These are phyloP conservation scores for Cubamyces lactineus DNA, from an alignment of 768 basidiomycete genomes.

Conservation along the genomic window DNA sequence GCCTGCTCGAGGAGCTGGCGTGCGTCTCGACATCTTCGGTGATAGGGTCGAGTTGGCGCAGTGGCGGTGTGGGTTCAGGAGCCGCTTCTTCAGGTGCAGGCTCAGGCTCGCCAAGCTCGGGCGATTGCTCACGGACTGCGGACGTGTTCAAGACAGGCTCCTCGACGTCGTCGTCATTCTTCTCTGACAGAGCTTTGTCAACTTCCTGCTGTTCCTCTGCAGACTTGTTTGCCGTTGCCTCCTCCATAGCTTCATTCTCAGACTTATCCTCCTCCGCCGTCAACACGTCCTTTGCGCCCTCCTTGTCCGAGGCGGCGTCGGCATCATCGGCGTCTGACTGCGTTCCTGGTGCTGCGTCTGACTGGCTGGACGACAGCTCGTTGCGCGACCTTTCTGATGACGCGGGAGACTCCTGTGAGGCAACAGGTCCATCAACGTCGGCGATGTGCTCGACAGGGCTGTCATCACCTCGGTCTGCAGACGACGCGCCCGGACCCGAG, in stretches of 20 bases:
- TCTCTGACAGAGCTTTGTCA: neutral
- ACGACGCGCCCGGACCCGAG: neutral
- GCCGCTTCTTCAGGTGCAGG: neutral
- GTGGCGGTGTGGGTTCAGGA: neutral
- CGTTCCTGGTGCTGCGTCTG: too few species aligned
- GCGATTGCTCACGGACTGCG: conserved; percentile 13
- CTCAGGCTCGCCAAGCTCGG: conserved; percentile 1
- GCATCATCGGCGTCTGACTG: neutral
- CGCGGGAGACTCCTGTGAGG: conserved; percentile 6
- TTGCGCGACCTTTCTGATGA: neutral
- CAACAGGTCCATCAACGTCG: conserved; percentile 14
- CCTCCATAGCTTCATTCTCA: neutral
- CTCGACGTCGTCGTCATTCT: neutral
- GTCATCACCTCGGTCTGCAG: conserved; percentile 10
- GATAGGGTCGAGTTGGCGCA: neutral
- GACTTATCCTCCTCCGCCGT: neutral
- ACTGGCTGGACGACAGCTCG: neutral
- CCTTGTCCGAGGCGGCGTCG: neutral
- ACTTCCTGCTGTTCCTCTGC: conserved; percentile 10
- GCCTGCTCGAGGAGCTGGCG: neutral
- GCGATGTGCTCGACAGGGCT: conserved; percentile 11
- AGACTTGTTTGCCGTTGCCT: neutral
- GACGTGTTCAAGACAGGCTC: neutral
- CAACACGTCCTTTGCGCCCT: neutral
- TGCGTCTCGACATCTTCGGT: conserved; percentile 4